Evolutionary conservation across 139 green algal genomes (phyloP).

Genomic region (Chlorella sp.): DNA sequence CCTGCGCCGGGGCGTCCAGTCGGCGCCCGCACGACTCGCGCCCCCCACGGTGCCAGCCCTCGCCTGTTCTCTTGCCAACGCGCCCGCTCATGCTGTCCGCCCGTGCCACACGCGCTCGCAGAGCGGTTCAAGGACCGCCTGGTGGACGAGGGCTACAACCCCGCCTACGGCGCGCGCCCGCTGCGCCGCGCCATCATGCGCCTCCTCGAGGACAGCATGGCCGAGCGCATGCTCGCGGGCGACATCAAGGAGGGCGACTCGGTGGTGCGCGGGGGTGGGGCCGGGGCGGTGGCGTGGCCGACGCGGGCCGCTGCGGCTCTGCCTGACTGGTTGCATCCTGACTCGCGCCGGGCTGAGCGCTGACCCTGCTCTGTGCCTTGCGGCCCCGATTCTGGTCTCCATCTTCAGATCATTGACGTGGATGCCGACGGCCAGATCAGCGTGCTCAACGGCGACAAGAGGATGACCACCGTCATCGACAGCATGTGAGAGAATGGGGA

Average conservation of each 20-base stretch:
- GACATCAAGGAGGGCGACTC: conserved; percentile 95
- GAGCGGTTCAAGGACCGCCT: conserved; percentile 80
- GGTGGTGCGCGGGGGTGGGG: conserved; percentile 35
- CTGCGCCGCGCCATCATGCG: conserved; percentile 98
- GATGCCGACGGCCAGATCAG: conserved; percentile 89
- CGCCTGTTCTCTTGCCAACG: too few relatives aligned
- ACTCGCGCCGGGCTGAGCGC: neutral
- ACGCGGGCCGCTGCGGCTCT: neutral
- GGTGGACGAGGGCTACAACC: conserved; percentile 99
- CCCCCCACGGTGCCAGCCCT: too few relatives aligned
- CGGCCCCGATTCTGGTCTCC: too few relatives aligned
- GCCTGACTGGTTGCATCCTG: neutral
- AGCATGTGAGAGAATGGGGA: conserved; percentile 8
- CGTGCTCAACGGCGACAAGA: conserved; percentile 93
- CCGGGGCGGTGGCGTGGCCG: neutral
- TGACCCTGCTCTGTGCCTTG: neutral
- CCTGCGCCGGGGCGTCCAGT: too few relatives aligned
- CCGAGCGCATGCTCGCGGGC: conserved; percentile 91
- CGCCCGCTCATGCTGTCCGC: too few relatives aligned
- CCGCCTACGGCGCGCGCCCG: conserved; percentile 95
- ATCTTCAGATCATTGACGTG: conserved; percentile 23
- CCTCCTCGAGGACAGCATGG: conserved; percentile 96
- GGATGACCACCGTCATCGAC: conserved; percentile 78
- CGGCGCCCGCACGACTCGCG: too few relatives aligned
- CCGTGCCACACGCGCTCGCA: too few relatives aligned